Base-by-base conservation (phyloP, 371 early-diverging fungal species). In the Parasitella parasitica region DNA sequence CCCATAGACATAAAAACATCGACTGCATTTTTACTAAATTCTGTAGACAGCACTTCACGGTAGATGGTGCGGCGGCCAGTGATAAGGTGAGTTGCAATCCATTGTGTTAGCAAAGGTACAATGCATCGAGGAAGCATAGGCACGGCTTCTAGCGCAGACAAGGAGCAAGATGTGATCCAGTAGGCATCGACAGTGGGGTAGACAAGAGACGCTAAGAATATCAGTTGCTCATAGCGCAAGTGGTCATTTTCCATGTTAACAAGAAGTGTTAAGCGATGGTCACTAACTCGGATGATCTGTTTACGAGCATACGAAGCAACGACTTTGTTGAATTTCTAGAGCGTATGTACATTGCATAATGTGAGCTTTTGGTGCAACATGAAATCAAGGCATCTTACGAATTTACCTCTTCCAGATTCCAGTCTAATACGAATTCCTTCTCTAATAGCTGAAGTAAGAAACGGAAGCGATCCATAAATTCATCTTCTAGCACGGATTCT, bases 101-200 rank as follows among this genome's bases (percentile, higher is more conserved):
- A 81, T 54, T 81, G 81, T 0, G 71, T 60, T 1, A 81, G 56
- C 20, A 74, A 49, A 24, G 81, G 81, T 1, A 78, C 72, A 51
- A 78, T 77, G 35, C 78, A 73, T 0, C 78, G 63, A 9, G 82
- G 82, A 13, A 81, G 43, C 66, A 75, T 78, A 7, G 82, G 82
- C 0, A 81, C 78, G 5, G 67, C 74, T 49, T 78, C 82, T 24
- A 81, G 57, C 2, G 78, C 82, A 9, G 82, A 81, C 15, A 81
- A 56, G 0, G 82, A 81, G 34, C 82, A 81, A 5, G 82, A 78
- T 3, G 82, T 78, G 11, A 81, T 78, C 82, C 82, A 81, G 36
- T 78, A 78, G 9, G 75, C 68, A 54, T 81, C 82, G 13, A 81
- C 61, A 6, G 78, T 81, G 18, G 82, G 82, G 41, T 81, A 78